Base-by-base conservation (phyloP, 805 yeast genomes). In the Debaryomyces hansenii region DNA sequence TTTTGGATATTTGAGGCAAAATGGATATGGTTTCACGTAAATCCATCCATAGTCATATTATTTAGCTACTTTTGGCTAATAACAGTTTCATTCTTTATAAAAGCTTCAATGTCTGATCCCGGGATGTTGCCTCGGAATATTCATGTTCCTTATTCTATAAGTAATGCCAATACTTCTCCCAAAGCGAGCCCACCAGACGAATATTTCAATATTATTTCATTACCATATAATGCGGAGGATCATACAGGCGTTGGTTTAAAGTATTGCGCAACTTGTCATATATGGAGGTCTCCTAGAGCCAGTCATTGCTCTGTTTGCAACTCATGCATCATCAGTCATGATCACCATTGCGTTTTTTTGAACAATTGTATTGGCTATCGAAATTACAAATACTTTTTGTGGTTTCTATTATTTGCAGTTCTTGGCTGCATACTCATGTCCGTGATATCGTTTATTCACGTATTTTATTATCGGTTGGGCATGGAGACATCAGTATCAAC, bases 251-350 rank as follows among this genome's bases (percentile, higher is more conserved):
- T 80, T 0, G 56, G 66, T 3, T 69, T 80, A 20, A 79, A 79
- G 54, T 84, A 84, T 59, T 85, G 91, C 55, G 40, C 67, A 28
- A 72, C 77, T 4, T 73, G 78, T 49, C 74, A 70, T 45, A 62
- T 72, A 12, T 87, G 95, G 92, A 65, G 92, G 52, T 85, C 90
- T 8, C 88, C 90, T 1, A 66, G 95, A 44, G 67, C 70, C 15
- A 64, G 71, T 50, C 96, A 88, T 62, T 88, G 96, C 57, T 73
- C 83, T 1, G 70, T 72, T 2, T 88, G 96, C 64, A 80, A 80
- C 50, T 70, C 72, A 6, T 89, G 96, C 57, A 70, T 87, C 15
- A 62, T 78, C 9, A 55, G 77, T 40, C 85, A 80, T 55, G 96
- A 89, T 55, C 92, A 85, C 59, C 91, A 85, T 61, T 85, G 91